Percentiles rank a stretch among this genome's conserved stretches.
phyloP scores from a whole-genome alignment of 169 alveolate species.

The Theileria orientalis region DNA sequence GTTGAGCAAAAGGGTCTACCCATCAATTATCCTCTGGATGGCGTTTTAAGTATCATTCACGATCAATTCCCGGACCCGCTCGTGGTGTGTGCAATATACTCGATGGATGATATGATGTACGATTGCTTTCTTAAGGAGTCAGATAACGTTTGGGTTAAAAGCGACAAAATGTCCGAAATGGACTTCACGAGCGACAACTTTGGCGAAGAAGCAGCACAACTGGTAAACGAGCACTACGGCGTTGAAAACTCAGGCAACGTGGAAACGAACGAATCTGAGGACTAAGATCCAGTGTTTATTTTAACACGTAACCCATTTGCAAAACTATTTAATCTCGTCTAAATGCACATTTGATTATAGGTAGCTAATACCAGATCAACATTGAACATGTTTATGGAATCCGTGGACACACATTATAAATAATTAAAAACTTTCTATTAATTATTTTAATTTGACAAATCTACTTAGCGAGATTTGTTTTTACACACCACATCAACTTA shows the following conservation, averaged over 20 bases:
- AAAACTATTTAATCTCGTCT: not conserved
- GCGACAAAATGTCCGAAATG: not conserved
- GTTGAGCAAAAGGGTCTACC: not conserved
- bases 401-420: too few relatives aligned
- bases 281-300: not conserved
- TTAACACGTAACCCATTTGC: too few relatives aligned
- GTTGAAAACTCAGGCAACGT: not conserved
- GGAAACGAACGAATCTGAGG: not conserved
- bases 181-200: not conserved
- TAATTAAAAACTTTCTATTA: too few relatives aligned
- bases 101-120: conserved; percentile 1
- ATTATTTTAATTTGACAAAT: too few relatives aligned
- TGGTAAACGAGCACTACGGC: not conserved
- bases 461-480: too few relatives aligned
- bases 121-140: conserved; percentile 7
- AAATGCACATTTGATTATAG: not conserved
- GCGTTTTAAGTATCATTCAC: not conserved
- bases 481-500: too few relatives aligned
- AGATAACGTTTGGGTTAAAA: not conserved
- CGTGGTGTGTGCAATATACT: not conserved
- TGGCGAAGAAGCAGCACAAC: not conserved
- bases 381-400: too few relatives aligned
- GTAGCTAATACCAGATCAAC: too few relatives aligned
- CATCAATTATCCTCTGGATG: not conserved
- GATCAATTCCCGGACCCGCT: not conserved